Percentiles rank a stretch among this genome's conserved stretches.
Evolutionary conservation across 352 stramenopile species (phyloP).

Genomic region (Phytophthora europaea): DNA sequence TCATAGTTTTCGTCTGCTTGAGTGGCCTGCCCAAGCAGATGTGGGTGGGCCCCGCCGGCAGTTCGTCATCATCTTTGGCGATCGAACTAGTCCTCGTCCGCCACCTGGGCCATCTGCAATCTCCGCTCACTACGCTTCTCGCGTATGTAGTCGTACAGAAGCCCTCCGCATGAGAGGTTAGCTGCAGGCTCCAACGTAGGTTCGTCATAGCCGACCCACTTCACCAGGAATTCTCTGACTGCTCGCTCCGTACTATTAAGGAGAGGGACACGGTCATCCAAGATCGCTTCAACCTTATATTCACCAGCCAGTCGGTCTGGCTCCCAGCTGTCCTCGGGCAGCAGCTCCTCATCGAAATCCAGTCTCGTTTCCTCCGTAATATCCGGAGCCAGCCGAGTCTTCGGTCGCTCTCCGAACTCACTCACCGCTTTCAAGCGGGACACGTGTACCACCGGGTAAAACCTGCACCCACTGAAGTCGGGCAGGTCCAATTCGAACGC

Average conservation of each 20-base stretch:
- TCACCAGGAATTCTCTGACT: not conserved
- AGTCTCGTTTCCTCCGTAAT: not conserved
- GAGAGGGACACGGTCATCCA: not conserved
- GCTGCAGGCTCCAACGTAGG: not conserved
- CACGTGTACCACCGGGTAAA: not conserved
- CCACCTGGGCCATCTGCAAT: not conserved
- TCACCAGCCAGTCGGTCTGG: not conserved
- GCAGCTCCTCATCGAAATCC: not conserved
- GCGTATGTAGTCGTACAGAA: not conserved
- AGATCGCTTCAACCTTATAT: not conserved
- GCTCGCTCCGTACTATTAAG: not conserved
- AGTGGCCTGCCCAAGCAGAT: too few species aligned
- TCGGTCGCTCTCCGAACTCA: not conserved
- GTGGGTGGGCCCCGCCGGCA: too few species aligned
- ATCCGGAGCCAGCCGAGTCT: not conserved
- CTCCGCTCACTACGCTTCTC: not conserved
- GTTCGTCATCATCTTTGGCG: not conserved
- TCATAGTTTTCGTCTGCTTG: not conserved
- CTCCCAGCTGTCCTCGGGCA: not conserved
- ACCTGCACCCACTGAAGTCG: not conserved
- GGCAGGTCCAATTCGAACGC: not conserved
- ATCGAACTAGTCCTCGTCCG: not conserved
- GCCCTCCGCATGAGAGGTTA: not conserved
- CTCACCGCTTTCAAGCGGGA: not conserved
- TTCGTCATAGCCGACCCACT: not conserved